phyloP scores from a whole-genome alignment of 2,329 filamentous ascomycete genomes.

The Microcera coccophila region DNA sequence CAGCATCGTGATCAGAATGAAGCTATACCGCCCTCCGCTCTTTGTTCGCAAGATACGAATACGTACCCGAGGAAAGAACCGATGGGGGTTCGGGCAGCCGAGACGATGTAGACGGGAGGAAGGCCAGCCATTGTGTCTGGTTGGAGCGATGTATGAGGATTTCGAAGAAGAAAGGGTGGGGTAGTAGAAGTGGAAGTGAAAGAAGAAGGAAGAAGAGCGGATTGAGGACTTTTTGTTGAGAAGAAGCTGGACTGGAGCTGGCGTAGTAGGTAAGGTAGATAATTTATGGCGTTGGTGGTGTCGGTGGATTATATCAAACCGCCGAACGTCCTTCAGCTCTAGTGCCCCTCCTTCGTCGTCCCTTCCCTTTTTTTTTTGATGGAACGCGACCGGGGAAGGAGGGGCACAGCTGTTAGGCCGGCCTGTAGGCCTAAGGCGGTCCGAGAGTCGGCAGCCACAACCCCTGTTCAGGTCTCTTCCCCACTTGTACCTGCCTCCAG shows the following conservation, averaged over 20 bases:
- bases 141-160: conserved; percentile 1
- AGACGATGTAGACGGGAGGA: conserved; percentile 93
- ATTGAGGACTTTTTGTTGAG: conserved; percentile 12
- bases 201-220: conserved; percentile 9
- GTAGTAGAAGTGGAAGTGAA: conserved; percentile 8
- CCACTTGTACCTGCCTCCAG: conserved; percentile 20
- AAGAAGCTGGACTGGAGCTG: conserved; percentile 1
- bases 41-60: conserved; percentile 1
- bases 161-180: conserved; percentile 5
- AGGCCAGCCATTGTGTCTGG: conserved; percentile 66
- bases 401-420: conserved; percentile 24
- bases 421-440: too few species aligned
- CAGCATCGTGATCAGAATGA: conserved; percentile 13
- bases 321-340: neutral
- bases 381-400: conserved; percentile 7
- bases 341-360: conserved; percentile 5
- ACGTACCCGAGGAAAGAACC: conserved; percentile 88
- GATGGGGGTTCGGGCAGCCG: conserved; percentile 82
- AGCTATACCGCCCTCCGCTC: neutral
- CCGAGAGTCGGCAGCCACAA: conserved; percentile 22
- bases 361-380: conserved; percentile 4
- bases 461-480: conserved; percentile 9
- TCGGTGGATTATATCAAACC: neutral
- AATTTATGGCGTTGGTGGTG: neutral
- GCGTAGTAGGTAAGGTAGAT: conserved; percentile 3